phyloP scores from a whole-genome alignment of 1,139 yeast species.

The Saccharomyces hybrid region DNA sequence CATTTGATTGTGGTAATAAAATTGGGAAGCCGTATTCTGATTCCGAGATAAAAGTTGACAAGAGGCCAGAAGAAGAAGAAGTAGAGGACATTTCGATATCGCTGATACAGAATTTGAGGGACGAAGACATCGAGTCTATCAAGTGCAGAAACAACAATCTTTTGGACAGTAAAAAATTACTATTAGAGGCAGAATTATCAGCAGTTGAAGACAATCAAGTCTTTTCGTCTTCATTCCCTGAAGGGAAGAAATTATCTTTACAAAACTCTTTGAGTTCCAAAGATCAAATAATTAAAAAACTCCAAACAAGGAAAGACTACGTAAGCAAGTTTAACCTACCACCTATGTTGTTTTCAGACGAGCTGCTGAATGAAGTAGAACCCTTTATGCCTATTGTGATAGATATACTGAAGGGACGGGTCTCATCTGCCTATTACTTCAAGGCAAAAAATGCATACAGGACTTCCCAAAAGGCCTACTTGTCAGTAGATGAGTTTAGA shows the following conservation, averaged over 20 bases:
- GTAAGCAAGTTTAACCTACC: slow-evolving; percentile 13
- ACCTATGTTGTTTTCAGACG: slow-evolving; percentile 17
- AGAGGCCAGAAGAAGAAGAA: not conserved
- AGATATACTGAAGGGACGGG: slow-evolving; percentile 39
- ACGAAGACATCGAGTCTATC: slow-evolving; percentile 7
- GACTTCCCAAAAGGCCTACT: slow-evolving; percentile 36
- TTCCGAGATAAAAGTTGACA: not conserved
- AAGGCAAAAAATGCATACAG: slow-evolving; percentile 38
- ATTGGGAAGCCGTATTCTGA: not conserved
- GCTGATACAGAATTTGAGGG: slow-evolving; percentile 9
- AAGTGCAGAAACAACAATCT: slow-evolving; percentile 1
- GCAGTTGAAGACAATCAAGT: not conserved
- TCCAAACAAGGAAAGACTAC: not conserved
- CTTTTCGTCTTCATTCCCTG: not conserved
- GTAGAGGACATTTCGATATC: not conserved
- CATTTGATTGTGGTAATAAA: not conserved
- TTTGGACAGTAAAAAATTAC: not conserved
- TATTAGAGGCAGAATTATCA: slow-evolving; percentile 4
- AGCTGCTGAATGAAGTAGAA: slow-evolving; percentile 29
- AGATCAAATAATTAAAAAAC: not conserved
- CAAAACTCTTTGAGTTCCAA: not conserved
- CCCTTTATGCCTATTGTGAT: slow-evolving; percentile 35
- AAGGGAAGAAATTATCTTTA: not conserved
- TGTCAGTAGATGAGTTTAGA: slow-evolving; percentile 44
- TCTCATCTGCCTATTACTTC: slow-evolving; percentile 42